Base-by-base conservation (phyloP, 345 rosid genomes). In the Moringa oleifera region DNA sequence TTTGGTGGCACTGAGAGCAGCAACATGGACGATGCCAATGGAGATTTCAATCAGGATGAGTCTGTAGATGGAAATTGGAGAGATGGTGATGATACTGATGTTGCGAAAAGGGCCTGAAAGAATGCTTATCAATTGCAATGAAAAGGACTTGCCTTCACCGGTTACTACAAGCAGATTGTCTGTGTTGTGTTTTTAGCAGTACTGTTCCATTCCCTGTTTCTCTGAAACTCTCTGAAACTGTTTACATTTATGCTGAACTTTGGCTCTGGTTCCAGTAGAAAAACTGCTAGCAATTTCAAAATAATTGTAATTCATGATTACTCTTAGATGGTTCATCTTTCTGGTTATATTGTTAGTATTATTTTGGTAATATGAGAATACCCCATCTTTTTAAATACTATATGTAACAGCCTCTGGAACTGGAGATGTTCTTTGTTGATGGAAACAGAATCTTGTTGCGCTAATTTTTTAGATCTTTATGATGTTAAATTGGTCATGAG, bases 101-200 rank as follows among this genome's bases (percentile, higher is more conserved):
- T 78, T 46, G 88, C 95, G 53, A 89, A 92, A 73, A 85, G 93
- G 63, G 93, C 87, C 47, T 89, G 83, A 89, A 57, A 62, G 41
- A 41, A 6, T 56, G 36, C 54, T 51, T 41, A 5, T 21, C 23
- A 51, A 21, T 51, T 51, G 54, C 11, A 18, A 41, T 1, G 47
- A 9, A 4, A 7, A 41, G 47, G 13, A 19, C 54, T 21, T 51
- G 23, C 21, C 15, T 51, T 12, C 13, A 0, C 54, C 54, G 1
- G 54, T 51, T 51, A 51, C 20, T 19, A 19, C 20, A 18, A 51
- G 20, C 2, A 51, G 23, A 51, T 18, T 51, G 54, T 51, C n/a
- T 51, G 15, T 51, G 20, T 3, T 20, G 5, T 19, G 15, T 51
- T 51, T 51, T 18, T n/a, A n/a, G n/a, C n/a, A n/a, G n/a, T n/a